phyloP scores from a whole-genome alignment of 2,329 filamentous ascomycete genomes.

The Botrytis fragariae region DNA sequence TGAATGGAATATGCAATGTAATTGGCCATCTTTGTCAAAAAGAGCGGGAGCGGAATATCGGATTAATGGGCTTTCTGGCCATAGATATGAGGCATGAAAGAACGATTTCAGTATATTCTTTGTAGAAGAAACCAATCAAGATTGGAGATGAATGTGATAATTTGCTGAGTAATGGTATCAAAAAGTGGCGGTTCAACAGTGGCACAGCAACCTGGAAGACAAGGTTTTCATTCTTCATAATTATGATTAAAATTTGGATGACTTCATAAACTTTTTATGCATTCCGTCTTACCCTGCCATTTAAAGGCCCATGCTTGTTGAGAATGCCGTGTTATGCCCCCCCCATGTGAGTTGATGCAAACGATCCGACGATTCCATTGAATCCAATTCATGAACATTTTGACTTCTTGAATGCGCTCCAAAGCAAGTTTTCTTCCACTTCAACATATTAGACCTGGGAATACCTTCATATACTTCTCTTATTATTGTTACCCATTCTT shows the following conservation, averaged over 20 bases:
- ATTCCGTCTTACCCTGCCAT: not conserved
- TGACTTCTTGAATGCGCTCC: constrained; percentile 9
- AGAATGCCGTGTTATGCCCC: not conserved
- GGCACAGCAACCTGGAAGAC: not conserved
- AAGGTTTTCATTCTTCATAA: not conserved
- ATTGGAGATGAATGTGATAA: not conserved
- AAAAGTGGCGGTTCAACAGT: not conserved
- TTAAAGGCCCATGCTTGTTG: not conserved
- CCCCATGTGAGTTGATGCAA: constrained; percentile 15
- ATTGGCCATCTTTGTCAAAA: not conserved
- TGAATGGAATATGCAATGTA: not conserved
- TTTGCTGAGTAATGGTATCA: not conserved
- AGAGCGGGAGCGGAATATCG: not conserved
- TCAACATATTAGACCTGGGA: not conserved
- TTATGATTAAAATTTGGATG: not conserved
- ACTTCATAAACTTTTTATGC: not conserved
- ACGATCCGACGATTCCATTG: constrained; percentile 16
- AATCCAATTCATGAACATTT: not conserved
- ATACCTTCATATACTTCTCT: constrained; percentile 2
- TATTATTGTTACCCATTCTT: not conserved
- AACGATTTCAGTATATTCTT: not conserved
- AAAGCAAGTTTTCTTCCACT: constrained; percentile 9
- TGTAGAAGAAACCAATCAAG: not conserved
- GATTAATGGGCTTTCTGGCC: not conserved
- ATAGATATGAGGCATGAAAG: not conserved